Conservation (phyloP, 2,329 filamentous ascomycete genomes). For the Endocalyx cinctus region DNA sequence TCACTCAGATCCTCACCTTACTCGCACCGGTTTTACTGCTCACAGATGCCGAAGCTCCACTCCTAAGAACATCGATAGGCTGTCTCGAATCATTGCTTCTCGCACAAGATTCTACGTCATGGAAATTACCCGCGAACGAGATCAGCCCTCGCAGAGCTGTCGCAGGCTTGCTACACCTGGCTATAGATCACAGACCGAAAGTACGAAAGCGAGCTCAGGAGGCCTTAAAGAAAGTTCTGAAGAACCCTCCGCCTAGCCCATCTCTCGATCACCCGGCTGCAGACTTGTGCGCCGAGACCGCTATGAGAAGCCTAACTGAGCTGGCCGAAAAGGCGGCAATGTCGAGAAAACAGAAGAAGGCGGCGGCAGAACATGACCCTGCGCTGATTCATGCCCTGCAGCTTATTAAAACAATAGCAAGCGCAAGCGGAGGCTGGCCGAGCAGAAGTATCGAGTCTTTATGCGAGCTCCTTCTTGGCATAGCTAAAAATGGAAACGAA, state of each 20-base stretch:
- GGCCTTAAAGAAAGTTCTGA: constrained; percentile 76
- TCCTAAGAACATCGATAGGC: constrained; percentile 83
- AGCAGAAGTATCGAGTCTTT: constrained; percentile 91
- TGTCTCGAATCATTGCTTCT: constrained; percentile 88
- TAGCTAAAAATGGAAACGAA: constrained; percentile 86
- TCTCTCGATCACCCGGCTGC: constrained; percentile 91
- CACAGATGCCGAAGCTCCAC: constrained; percentile 77
- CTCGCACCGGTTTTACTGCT: constrained; percentile 80
- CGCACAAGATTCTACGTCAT: constrained; percentile 81
- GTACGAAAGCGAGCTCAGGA: constrained; percentile 92
- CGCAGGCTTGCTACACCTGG: constrained; percentile 77
- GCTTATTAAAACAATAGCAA: constrained; percentile 83
- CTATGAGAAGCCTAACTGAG: constrained; percentile 73
- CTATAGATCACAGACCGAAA: constrained; percentile 85
- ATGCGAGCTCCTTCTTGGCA: constrained; percentile 82
- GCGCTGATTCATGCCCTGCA: constrained; percentile 88
- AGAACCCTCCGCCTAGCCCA: constrained; percentile 82
- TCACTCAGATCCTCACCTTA: constrained; percentile 83
- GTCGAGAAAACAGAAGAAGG: constrained; percentile 66
- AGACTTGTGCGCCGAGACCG: constrained; percentile 92
- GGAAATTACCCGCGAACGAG: constrained; percentile 79
- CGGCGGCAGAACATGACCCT: constrained; percentile 65
- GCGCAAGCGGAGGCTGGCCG: constrained; percentile 88
- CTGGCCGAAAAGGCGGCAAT: constrained; percentile 59
- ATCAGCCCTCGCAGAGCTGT: constrained; percentile 84